Base-by-base conservation (phyloP, 2,329 filamentous ascomycete genomes). In the Thielaviopsis punctulata region DNA sequence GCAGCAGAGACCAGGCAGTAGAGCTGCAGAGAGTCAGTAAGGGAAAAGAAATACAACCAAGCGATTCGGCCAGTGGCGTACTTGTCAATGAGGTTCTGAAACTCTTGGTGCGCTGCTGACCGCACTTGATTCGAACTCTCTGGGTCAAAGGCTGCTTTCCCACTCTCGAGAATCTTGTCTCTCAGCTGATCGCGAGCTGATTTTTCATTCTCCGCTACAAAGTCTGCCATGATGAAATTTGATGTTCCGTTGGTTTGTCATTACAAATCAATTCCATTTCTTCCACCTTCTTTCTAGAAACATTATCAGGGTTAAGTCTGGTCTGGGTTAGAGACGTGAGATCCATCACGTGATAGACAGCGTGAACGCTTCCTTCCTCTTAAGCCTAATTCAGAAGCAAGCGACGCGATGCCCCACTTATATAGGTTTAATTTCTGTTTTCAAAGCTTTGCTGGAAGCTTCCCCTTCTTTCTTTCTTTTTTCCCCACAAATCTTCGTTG, bases 1-100 rank as follows among this genome's bases (percentile, higher is more conserved):
- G 76, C 21, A 86, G 65, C 8, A 86, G 69, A 24, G 67, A 70
- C 59, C 75, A 75, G 27, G 73, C 62, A 21, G 62, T 60, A 5
- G 62, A 61, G 27, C 66, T 69, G 56, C 8, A 53, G 36, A 49
- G 23, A 55, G 24, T 9, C 7, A 48, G 10, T 30, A 8, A 15
- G n/a, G 46, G 4, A 8, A 52, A 10, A 18, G 24, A 1, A 41
- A 23, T 21, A 30, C 9, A 22, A 24, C 22, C 22, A 44, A 19
- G 8, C 19, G 1, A 4, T 30, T 2, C 41, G 24, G 19, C 3
- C 41, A 23, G 19, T 4, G 21, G 19, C n/a, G 18, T 45, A 76
- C 75, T 65, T 70, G 51, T 70, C 65, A 25, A 78, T 64, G 45
- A 77, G 62, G n/a, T 67, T 62, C 44, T 69, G 62, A 46, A 76